Evolutionary conservation across 306 rosid species (phyloP).

Genomic region (Prinsepia uniflora): DNA sequence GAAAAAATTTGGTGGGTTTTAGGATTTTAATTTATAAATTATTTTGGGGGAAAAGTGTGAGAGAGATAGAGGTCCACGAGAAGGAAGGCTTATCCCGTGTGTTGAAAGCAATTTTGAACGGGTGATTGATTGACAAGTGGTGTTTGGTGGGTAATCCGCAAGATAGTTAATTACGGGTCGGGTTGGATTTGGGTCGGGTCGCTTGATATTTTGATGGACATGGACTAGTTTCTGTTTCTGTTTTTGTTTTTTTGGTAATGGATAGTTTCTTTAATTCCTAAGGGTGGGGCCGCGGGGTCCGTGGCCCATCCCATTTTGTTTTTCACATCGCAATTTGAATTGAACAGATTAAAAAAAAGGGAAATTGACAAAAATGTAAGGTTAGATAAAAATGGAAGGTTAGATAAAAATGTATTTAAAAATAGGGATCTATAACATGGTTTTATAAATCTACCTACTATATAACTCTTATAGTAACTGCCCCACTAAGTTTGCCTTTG

Average conservation of each 20-base stretch:
- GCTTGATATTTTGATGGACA: neutral
- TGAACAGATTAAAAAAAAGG: no score
- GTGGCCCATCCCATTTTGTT: no score
- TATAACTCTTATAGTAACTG: no score
- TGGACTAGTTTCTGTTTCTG: neutral
- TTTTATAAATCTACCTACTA: no score
- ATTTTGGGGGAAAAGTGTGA: slow-evolving; percentile 15
- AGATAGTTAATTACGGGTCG: neutral
- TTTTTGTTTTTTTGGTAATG: neutral
- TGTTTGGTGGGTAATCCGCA: neutral
- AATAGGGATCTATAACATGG: no score
- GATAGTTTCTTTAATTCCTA: no score
- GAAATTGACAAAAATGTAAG: no score
- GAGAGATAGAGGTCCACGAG: slow-evolving; percentile 33
- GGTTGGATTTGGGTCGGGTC: slow-evolving; percentile 1
- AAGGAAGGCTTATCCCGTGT: slow-evolving; percentile 61
- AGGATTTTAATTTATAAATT: slow-evolving; percentile 17
- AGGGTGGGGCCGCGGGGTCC: neutral
- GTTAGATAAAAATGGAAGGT: no score
- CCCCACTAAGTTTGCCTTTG: no score
- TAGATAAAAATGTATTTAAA: no score
- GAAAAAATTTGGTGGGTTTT: slow-evolving; percentile 15
- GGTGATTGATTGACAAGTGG: slow-evolving; percentile 38
- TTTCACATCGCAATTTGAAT: no score
- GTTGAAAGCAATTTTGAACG: slow-evolving; percentile 27